A percentile compares a stretch with the other conserved stretches of the same genome.
phyloP scores from a whole-genome alignment of 2,329 filamentous ascomycete genomes.

The Colletotrichum horii region DNA sequence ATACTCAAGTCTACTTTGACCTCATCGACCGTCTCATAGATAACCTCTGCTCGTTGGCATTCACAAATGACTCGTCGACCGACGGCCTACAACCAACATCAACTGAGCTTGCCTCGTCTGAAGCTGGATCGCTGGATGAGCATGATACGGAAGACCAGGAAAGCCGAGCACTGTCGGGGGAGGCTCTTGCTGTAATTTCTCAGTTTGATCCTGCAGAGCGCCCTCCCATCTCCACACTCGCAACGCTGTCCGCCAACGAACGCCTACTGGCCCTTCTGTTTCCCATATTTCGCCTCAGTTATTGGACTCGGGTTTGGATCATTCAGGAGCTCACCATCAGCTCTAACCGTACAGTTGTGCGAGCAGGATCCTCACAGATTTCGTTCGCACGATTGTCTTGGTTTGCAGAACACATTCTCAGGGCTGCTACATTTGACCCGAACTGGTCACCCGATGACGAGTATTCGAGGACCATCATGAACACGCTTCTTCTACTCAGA shows the following conservation, averaged over 20 bases:
- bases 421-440: rapidly evolving
- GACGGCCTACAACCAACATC: rapidly evolving
- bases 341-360: background rate
- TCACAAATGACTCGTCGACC: background rate
- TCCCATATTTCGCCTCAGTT: background rate
- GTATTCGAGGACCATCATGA: too few relatives aligned
- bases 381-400: background rate
- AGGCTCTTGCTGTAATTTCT: background rate
- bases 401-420: rapidly evolving
- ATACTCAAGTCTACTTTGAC: background rate
- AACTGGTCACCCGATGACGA: background rate
- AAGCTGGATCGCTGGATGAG: rapidly evolving
- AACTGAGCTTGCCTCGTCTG: background rate
- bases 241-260: rapidly evolving
- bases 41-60: rapidly evolving
- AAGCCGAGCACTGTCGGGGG: rapidly evolving
- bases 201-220: background rate
- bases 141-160: rapidly evolving
- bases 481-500: rapidly evolving
- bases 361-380: background rate
- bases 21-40: background rate
- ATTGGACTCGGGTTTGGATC: background rate
- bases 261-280: background rate
- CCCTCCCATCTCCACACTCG: rapidly evolving
- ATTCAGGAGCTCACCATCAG: background rate